Evolutionary conservation across 1,284 basidiomycete species (phyloP), one percentile per base, ranked within the genome.

Genomic region (Erythrobasidium hasegawianum): DNA sequence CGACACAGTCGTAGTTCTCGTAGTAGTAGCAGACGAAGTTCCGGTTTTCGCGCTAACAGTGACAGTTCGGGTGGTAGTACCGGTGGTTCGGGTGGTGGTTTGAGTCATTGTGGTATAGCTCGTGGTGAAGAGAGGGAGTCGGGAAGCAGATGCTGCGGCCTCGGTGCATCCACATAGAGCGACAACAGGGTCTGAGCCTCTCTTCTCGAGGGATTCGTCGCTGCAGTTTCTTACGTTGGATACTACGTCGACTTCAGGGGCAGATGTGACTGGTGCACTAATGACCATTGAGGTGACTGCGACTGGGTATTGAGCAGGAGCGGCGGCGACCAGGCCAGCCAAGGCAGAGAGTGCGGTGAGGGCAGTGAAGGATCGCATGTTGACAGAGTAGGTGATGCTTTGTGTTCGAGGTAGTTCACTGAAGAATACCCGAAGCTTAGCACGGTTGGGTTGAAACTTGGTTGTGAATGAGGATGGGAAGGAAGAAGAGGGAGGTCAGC

Each of bases 1-100:
- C 1, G 64, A 45, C 26, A 33, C 38, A 1, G 67, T 49, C 13
- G 56, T 59, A 2, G 70, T 68, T 1, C 60, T 59, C 7, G 59
- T 57, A 2, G 57, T 43, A 1, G 56, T 22, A 2, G 43, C 22
- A 39, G 26, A 33, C 9, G 54, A 55, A 24, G 52, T 57, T 24
- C n/a, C 16, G 43, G 43, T 47, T 24, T 47, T 47, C n/a, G 49
- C 24, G 27, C 22, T 13, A 33, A 57, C 20, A 8, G 39, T 39
- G 38, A 38, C 56, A 10, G 61, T 56, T 7, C 52, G 26, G 20
- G 61, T 56, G 5, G 53, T 64, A n/a, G 59, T 61, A 14, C 49
- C 59, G 38, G 54, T 53, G 14, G 61, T 64, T 27, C 26, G 14
- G 1, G 61, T 22, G 18, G 18, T 53, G 50, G 18, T 29, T 14